Percentiles rank a stretch among this genome's conserved stretches.
These are phyloP conservation scores for Auxenochlorella protothecoides DNA, from an alignment of 139 green algal species.

Conservation along the genomic window DNA sequence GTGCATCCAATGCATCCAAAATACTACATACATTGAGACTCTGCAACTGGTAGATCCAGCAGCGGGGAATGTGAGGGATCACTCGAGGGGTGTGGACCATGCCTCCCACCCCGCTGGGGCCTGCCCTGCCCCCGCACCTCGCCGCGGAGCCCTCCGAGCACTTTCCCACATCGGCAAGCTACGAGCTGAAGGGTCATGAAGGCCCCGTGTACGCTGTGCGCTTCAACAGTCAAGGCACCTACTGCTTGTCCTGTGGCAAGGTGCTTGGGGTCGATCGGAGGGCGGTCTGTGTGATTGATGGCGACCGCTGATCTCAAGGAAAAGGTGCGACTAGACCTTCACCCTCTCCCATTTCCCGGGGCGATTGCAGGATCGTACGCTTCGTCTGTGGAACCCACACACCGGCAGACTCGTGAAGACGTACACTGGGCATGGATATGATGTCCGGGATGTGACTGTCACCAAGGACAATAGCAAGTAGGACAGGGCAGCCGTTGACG, in stretches of 20 bases:
- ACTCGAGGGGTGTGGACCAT: too few relatives aligned
- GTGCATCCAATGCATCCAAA: too few relatives aligned
- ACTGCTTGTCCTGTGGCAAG: constrained; percentile 79
- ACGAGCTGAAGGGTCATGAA: constrained; percentile 56
- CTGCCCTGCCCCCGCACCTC: too few relatives aligned
- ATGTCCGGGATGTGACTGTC: constrained; percentile 66
- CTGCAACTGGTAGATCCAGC: too few relatives aligned
- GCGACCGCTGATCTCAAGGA: not conserved
- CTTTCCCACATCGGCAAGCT: constrained; percentile 4
- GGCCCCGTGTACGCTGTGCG: constrained; percentile 71
- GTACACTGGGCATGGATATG: constrained; percentile 81
- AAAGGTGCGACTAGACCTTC: not conserved
- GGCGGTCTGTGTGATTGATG: not conserved
- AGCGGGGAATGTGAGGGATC: too few relatives aligned
- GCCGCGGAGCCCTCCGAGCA: not conserved
- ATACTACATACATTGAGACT: too few relatives aligned
- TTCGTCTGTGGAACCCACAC: constrained; percentile 80
- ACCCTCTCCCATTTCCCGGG: too few relatives aligned
- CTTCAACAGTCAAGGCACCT: constrained; percentile 72
- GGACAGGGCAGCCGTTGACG: too few relatives aligned
- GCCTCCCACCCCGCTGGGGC: too few relatives aligned
- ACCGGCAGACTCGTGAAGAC: constrained; percentile 66
- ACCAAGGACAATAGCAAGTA: constrained; percentile 76
- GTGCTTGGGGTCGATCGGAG: constrained; percentile 14
- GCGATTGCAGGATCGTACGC: constrained; percentile 59